Percentiles rank a stretch among this genome's conserved stretches.
phyloP scores from a whole-genome alignment of 768 basidiomycete species.

The Tulasnella calospora region DNA sequence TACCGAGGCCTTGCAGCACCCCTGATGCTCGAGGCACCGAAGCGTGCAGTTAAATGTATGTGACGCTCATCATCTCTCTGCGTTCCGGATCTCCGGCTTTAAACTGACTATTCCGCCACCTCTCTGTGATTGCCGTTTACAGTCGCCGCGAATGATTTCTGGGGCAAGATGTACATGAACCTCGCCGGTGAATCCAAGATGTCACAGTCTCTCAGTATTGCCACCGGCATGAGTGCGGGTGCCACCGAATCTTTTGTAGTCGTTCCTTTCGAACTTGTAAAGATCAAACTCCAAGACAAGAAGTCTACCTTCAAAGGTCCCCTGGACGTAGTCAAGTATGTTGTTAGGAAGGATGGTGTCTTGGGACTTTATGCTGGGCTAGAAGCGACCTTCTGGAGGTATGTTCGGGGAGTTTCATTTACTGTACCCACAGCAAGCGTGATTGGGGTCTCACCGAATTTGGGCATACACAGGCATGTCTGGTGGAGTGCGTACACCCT shows the following conservation, averaged over 20 bases:
- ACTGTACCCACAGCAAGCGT: not conserved
- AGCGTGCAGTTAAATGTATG: constrained; percentile 81
- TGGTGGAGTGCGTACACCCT: constrained; percentile 54
- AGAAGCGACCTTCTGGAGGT: constrained; percentile 98
- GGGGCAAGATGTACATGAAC: constrained; percentile 75
- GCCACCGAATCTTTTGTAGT: constrained; percentile 90
- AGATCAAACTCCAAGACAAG: constrained; percentile 93
- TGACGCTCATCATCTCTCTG: constrained; percentile 47
- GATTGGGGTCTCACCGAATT: not conserved
- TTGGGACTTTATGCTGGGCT: constrained; percentile 89
- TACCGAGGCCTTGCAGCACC: constrained; percentile 98
- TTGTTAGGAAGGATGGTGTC: constrained; percentile 70
- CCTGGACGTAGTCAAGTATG: constrained; percentile 79
- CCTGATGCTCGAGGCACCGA: constrained; percentile 91
- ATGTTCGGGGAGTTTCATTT: not conserved
- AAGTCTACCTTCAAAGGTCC: constrained; percentile 85
- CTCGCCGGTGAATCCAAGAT: constrained; percentile 71
- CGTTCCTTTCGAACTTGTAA: constrained; percentile 94
- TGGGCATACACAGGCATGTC: constrained; percentile 51
- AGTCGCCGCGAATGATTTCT: constrained; percentile 87
- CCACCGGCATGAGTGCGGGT: constrained; percentile 91
- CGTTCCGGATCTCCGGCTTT: constrained; percentile 32
- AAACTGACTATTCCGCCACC: constrained; percentile 15
- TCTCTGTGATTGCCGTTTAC: constrained; percentile 22
- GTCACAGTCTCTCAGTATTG: constrained; percentile 79